phyloP scores from a whole-genome alignment of 192 early-diverging fungal genomes.

The Kappamyces sp. region DNA sequence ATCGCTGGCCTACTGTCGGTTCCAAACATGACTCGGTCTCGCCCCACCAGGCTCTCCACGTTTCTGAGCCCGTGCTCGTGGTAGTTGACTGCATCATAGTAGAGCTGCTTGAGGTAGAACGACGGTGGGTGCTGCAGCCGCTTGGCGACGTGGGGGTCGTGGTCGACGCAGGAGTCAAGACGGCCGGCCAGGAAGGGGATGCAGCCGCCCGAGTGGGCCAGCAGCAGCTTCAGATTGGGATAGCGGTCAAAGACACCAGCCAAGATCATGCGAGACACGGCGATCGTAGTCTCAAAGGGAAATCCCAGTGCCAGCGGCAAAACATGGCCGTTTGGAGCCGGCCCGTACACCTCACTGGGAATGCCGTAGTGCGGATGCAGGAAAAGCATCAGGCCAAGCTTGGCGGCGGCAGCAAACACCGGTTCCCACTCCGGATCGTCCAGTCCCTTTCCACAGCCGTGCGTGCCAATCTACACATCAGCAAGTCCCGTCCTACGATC shows the following conservation, averaged over 20 bases:
- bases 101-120: constrained; percentile 17
- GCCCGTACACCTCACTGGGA: constrained; percentile 8
- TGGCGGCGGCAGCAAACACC: constrained; percentile 23
- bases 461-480: constrained; percentile 16
- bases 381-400: constrained; percentile 22
- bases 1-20: too few species aligned
- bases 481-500: constrained; percentile 11
- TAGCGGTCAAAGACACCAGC: constrained; percentile 31
- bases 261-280: constrained; percentile 32
- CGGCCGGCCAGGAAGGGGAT: constrained; percentile 36
- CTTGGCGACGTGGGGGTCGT: constrained; percentile 18
- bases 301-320: constrained; percentile 32
- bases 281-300: constrained; percentile 29
- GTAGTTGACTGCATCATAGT: constrained; percentile 21
- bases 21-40: constrained; percentile 20
- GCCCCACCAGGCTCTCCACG: constrained; percentile 8
- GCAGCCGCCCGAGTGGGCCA: constrained; percentile 35
- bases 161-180: constrained; percentile 30
- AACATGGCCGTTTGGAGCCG: constrained; percentile 21
- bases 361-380: constrained; percentile 35
- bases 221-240: constrained; percentile 29
- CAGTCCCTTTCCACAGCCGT: constrained; percentile 29
- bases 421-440: constrained; percentile 35
- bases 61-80: constrained; percentile 6
- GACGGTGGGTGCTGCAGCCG: constrained; percentile 13